phyloP scores from a whole-genome alignment of 1,139 yeast genomes.

The Geotrichum cucujoidarum region DNA sequence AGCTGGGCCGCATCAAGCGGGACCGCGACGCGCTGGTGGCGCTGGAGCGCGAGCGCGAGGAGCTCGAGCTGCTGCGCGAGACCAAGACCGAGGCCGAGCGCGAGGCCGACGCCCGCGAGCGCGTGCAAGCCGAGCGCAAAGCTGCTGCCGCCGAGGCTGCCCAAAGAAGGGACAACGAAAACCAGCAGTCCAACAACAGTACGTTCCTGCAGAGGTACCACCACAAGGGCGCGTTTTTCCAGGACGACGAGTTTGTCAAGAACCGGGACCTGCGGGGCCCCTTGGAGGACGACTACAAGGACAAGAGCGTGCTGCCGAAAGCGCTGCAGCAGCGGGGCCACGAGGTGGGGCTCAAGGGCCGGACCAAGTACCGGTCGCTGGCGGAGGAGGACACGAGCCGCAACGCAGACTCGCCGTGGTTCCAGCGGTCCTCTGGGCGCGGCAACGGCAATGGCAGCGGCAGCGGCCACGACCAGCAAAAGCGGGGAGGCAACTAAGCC shows the following conservation, averaged over 20 bases:
- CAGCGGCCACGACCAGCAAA: too few relatives aligned
- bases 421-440: too few relatives aligned
- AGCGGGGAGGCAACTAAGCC: too few relatives aligned
- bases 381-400: conserved; percentile 32
- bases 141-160: conserved; percentile 14
- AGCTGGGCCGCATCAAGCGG: conserved; percentile 42
- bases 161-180: conserved; percentile 20
- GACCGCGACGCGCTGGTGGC: conserved; percentile 40
- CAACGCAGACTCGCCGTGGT: conserved; percentile 12
- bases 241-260: conserved; percentile 34
- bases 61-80: conserved; percentile 34
- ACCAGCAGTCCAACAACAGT: too few relatives aligned
- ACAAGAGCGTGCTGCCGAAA: conserved; percentile 32
- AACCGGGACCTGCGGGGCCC: conserved; percentile 31
- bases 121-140: conserved; percentile 3
- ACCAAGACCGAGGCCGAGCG: conserved; percentile 35
- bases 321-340: conserved; percentile 31
- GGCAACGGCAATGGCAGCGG: too few relatives aligned
- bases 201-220: conserved; percentile 34
- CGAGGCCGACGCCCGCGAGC: conserved; percentile 17
- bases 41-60: conserved; percentile 42
- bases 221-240: conserved; percentile 39
- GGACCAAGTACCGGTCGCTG: conserved; percentile 26
- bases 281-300: conserved; percentile 32
- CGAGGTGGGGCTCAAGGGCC: conserved; percentile 31